Evolutionary conservation across 176 grass and related monocot species (phyloP).

Genomic region (Rhynchospora breviuscula): DNA sequence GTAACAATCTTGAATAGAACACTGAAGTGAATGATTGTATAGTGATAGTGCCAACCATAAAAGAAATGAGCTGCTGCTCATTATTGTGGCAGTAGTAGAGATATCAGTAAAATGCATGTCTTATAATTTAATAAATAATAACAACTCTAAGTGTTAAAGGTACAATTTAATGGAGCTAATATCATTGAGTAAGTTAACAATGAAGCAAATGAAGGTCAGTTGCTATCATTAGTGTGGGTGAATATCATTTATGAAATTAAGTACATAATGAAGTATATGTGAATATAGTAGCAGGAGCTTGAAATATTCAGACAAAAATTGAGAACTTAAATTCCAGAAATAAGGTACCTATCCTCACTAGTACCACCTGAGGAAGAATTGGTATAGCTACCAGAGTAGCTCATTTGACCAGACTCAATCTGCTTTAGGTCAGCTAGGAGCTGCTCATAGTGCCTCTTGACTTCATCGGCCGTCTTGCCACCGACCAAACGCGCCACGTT

Average conservation of each 20-base stretch:
- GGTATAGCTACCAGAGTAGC: constrained; percentile 11
- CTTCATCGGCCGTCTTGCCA: constrained; percentile 55
- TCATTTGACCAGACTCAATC: constrained; percentile 38
- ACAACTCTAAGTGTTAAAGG: background rate
- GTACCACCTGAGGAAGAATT: constrained; percentile 30
- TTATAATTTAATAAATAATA: background rate
- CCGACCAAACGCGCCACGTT: constrained; percentile 55
- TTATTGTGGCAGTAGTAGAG: background rate
- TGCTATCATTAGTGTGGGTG: background rate
- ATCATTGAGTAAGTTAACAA: background rate
- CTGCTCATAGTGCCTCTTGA: constrained; percentile 57
- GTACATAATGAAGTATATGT: background rate
- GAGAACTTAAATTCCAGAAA: background rate
- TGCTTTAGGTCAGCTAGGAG: constrained; percentile 34
- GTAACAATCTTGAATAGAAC: constrained; percentile 13
- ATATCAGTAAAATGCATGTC: constrained; percentile 8
- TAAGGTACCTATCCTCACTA: constrained; percentile 45
- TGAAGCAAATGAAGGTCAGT: background rate
- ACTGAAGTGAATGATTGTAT: background rate
- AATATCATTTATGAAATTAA: background rate
- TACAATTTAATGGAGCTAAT: background rate
- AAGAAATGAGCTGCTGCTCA: background rate
- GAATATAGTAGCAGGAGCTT: background rate
- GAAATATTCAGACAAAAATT: background rate
- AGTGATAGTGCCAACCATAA: background rate